A percentile compares a stretch with the other conserved stretches of the same genome.
Evolutionary conservation across 2,329 filamentous ascomycete species (phyloP).

Genomic region (Botrytis byssoidea): DNA sequence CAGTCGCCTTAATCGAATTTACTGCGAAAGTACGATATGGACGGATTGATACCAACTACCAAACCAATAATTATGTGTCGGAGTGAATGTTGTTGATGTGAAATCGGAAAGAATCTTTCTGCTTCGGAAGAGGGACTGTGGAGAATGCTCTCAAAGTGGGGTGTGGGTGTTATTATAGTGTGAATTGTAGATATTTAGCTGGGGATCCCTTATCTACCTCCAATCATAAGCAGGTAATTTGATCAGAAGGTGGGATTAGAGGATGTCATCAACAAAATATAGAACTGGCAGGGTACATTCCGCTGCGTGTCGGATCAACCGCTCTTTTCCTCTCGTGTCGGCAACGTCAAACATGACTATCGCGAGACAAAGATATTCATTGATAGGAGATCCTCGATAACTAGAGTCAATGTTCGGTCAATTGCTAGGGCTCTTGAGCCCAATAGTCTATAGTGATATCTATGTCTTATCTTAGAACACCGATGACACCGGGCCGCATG

Average conservation of each 20-base stretch:
- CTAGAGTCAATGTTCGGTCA: background rate
- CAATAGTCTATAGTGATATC: background rate
- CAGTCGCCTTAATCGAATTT: background rate
- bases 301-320: background rate
- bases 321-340: background rate
- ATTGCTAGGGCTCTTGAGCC: background rate
- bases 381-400: background rate
- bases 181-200: background rate
- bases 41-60: background rate
- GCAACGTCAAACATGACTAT: background rate
- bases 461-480: background rate
- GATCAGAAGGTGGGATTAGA: background rate
- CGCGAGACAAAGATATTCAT: background rate
- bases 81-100: constrained; percentile 1
- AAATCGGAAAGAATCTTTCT: background rate
- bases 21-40: background rate
- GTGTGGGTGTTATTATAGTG: background rate
- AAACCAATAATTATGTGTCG: background rate
- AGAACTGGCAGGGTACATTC: background rate
- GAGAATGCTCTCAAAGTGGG: background rate
- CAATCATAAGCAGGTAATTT: background rate
- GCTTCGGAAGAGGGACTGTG: background rate
- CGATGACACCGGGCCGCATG: background rate
- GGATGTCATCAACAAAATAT: background rate
- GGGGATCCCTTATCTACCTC: background rate